Evolutionary conservation across 805 yeast genomes (phyloP), one percentile per base, ranked within the genome.

Genomic region (Ogataea corticis): DNA sequence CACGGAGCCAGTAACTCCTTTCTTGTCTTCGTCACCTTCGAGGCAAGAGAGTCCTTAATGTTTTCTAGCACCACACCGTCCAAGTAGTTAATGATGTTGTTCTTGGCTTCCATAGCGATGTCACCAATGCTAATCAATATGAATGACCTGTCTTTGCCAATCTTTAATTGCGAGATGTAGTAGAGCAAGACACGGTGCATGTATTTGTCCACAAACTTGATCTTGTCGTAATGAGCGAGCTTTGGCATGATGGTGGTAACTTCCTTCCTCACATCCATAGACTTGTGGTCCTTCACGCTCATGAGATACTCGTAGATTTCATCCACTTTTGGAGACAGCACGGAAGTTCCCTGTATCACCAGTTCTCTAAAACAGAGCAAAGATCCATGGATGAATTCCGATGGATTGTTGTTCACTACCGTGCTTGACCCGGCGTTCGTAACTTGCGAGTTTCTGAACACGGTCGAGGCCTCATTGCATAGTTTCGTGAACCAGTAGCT

Each of bases 61-160:
- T 83, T 87, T 42, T 85, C 90, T 40, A 92, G 67, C n/a, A 92
- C 84, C 1, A 91, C 89, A 1, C 94, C 91, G 61, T 90, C 96
- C 35, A 92, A 70, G 58, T 91, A 92, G 2, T 94, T 87, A 3
- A 90, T 85, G 71, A 94, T 86, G 55, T 85, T 87, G 46, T 88
- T 82, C 16, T 88, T 83, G 1, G 91, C 94, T 56, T 83, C 85
- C 21, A 76, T 66, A 0, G 97, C 83, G 34, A 94, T 84, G 54
- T 85, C 83, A 31, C 98, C 99, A 40, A 92, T 84, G 21, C 96
- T 82, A 10, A 77, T 73, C 48, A 91, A 77, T 2, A 90, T 87
- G 12, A 87, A 78, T 7, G 89, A 77, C 47, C 87, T 78, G 58
- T 92, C 98, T 51, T 77, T 80, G 3, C 65, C 66, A 49, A 83